phyloP scores from a whole-genome alignment of 176 grass and related monocot species.

The Eragrostis curvula region DNA sequence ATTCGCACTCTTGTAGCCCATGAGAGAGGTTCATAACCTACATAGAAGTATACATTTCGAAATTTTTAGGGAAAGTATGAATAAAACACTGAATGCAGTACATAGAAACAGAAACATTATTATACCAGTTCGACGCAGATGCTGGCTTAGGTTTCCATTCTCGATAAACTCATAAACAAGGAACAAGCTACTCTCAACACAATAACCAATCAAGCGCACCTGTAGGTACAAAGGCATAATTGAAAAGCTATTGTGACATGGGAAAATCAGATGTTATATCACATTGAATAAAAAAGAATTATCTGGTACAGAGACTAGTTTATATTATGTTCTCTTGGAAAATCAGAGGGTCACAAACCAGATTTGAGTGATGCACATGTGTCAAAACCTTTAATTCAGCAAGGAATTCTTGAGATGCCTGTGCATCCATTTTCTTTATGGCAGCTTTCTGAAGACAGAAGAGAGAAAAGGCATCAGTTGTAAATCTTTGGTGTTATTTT shows the following conservation, averaged over 20 bases:
- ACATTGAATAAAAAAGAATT: not conserved
- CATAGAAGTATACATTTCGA: constrained; percentile 3
- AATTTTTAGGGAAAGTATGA: not conserved
- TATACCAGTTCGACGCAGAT: constrained; percentile 64
- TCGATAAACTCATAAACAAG: constrained; percentile 81
- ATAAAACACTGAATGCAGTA: not conserved
- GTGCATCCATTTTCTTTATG: constrained; percentile 83
- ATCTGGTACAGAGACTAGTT: no score
- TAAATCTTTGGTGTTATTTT: not conserved
- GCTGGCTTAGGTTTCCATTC: constrained; percentile 79
- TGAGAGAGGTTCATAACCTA: constrained; percentile 56
- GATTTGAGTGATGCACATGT: constrained; percentile 77
- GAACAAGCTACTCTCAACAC: constrained; percentile 64
- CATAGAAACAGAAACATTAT: constrained; percentile 6
- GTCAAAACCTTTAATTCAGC: constrained; percentile 81
- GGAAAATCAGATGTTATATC: not conserved
- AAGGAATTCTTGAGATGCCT: constrained; percentile 74
- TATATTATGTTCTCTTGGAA: not conserved
- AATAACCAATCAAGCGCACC: constrained; percentile 80
- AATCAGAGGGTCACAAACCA: constrained; percentile 52
- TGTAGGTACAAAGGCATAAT: constrained; percentile 17
- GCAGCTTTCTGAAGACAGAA: constrained; percentile 59
- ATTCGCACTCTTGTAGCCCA: constrained; percentile 68
- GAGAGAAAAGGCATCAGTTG: not conserved
- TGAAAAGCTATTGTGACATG: not conserved